Percentiles rank a stretch among this genome's conserved stretches.
Conservation (phyloP, 371 early-diverging fungal species). For the Batrachochytrium dendrobatidis region DNA sequence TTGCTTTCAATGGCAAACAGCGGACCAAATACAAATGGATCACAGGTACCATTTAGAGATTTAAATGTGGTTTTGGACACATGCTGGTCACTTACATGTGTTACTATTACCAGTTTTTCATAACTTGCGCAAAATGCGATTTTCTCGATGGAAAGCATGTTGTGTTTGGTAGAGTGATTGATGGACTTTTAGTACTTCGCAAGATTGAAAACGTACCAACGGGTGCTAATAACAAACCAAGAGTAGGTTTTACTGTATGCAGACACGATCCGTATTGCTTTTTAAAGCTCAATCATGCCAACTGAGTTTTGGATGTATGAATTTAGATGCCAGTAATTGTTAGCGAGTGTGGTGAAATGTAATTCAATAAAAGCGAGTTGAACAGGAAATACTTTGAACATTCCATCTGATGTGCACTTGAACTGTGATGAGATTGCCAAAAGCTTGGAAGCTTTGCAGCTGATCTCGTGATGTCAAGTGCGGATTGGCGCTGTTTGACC, state of each 20-base stretch:
- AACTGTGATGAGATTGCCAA: too few species aligned
- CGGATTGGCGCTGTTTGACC: too few species aligned
- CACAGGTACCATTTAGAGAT: too few species aligned
- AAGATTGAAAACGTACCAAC: slow-evolving; percentile 91
- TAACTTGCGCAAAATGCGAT: slow-evolving; percentile 80
- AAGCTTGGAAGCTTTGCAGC: too few species aligned
- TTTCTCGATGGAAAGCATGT: slow-evolving; percentile 92
- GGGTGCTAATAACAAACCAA: slow-evolving; percentile 82
- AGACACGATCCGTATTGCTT: not conserved
- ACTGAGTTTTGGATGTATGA: slow-evolving; percentile 4
- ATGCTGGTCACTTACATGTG: not conserved
- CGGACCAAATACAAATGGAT: slow-evolving; percentile 90
- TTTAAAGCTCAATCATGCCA: not conserved
- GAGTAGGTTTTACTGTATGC: slow-evolving; percentile 13
- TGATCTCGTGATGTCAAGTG: too few species aligned
- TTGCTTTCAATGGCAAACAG: slow-evolving; percentile 98
- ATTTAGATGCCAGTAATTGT: slow-evolving; percentile 72
- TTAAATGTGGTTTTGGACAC: not conserved
- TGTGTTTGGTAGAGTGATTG: slow-evolving; percentile 76
- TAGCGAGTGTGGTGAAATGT: slow-evolving; percentile 60
- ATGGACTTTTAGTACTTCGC: slow-evolving; percentile 79
- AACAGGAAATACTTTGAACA: too few species aligned
- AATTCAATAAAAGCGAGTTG: slow-evolving; percentile 13
- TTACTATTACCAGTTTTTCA: slow-evolving; percentile 71
- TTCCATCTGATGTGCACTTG: too few species aligned